Percentiles rank a stretch among this genome's conserved stretches.
Evolutionary conservation across 1,284 basidiomycete species (phyloP).

Genomic region (Pseudozyma sp.): DNA sequence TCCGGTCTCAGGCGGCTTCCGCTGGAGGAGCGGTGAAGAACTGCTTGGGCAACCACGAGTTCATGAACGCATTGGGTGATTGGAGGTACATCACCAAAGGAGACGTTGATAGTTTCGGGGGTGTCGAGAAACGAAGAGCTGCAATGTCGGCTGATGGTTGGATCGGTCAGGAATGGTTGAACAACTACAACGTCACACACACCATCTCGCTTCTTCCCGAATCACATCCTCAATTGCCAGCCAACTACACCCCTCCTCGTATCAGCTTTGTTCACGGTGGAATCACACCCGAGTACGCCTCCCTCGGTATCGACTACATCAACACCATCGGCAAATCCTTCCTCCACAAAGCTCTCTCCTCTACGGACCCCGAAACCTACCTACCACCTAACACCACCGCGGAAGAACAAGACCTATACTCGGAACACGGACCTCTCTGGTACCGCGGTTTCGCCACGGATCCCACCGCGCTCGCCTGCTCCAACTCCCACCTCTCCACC

Average conservation of each 20-base stretch:
- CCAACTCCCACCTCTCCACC: slow-evolving; percentile 25
- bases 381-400: slow-evolving; percentile 42
- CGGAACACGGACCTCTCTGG: slow-evolving; percentile 63
- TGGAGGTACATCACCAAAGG: slow-evolving; percentile 70
- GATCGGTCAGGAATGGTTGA: slow-evolving; percentile 63
- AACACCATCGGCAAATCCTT: slow-evolving; percentile 53
- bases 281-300: slow-evolving; percentile 58
- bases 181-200: slow-evolving; percentile 56
- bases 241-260: slow-evolving; percentile 22
- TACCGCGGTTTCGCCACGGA: slow-evolving; percentile 64
- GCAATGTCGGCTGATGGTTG: slow-evolving; percentile 69
- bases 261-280: slow-evolving; percentile 65
- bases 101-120: slow-evolving; percentile 69
- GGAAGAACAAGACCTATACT: slow-evolving; percentile 53
- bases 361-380: background rate
- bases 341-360: slow-evolving; percentile 51
- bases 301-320: slow-evolving; percentile 41
- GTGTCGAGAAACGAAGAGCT: slow-evolving; percentile 29
- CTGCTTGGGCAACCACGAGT: slow-evolving; percentile 59
- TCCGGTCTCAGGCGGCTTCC: slow-evolving; percentile 45
- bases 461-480: slow-evolving; percentile 33
- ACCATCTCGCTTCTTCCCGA: slow-evolving; percentile 42
- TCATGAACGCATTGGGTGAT: slow-evolving; percentile 69
- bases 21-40: slow-evolving; percentile 58
- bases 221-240: slow-evolving; percentile 12